Evolutionary conservation across 2,329 filamentous ascomycete species (phyloP), one percentile per base, ranked within the genome.

Genomic region (Colletotrichum destructivum): DNA sequence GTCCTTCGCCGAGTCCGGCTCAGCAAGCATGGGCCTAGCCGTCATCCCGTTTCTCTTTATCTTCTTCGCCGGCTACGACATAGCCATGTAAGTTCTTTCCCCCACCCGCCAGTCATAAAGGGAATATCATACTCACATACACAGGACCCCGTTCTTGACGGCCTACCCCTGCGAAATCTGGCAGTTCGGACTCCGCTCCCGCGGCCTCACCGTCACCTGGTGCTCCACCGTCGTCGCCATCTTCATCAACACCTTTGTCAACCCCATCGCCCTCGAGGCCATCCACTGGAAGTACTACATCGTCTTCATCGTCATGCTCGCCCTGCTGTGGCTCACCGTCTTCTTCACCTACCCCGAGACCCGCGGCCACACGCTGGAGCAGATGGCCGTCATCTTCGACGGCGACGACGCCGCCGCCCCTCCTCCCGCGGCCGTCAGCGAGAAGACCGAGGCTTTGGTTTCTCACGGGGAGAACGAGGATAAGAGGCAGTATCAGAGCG

Each of bases 281-380:
- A 82, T 86, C 44, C 75, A 73, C 0, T 86, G 84, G 84, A 83
- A 81, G 73, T 85, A 83, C 67, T 86, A 86, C 66, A 81, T 85
- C 9, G 82, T 86, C 13, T 84, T 83, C 75, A 82, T 83, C 26
- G 81, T 77, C 0, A 76, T 79, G 1, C 75, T 81, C n/a, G 69
- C 67, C 0, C 49, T 69, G 7, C 57, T 72, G 11, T 57, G 69
- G 54, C 16, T 69, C 31, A 61, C 57, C 2, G 56, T 63, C 51
- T 72, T 65, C 60, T 65, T 72, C 12, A 35, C 55, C 61, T 72
- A 69, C 52, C 66, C 66, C 23, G 70, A 72, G 55, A 72, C 70
- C 5, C 60, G 60, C 42, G 72, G 72, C 18, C 64, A 68, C 56
- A 73, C 63, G 11, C 51, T 73, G 7, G 72, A 73, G 64, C 60